Evolutionary conservation across 2,329 filamentous ascomycete genomes (phyloP).

Genomic region (Fusarium pseudocircinatum): DNA sequence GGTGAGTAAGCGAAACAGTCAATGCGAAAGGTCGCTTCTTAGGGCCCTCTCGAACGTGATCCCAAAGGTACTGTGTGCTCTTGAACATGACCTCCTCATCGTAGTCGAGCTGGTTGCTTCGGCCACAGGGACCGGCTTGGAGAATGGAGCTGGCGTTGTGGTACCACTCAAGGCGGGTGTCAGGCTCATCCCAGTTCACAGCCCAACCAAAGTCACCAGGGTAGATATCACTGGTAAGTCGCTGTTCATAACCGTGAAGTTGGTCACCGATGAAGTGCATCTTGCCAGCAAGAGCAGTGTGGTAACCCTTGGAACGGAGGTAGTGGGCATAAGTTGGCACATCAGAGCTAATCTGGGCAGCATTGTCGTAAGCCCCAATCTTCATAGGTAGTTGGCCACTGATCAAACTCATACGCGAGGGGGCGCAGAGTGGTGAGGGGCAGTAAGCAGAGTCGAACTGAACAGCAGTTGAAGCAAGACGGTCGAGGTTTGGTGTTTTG

Average conservation of each 20-base stretch:
- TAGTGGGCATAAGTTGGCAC: constrained; percentile 94
- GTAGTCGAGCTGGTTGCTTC: constrained; percentile 95
- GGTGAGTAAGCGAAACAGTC: constrained; percentile 93
- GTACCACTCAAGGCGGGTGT: constrained; percentile 89
- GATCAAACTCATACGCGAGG: constrained; percentile 94
- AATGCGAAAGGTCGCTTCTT: constrained; percentile 82
- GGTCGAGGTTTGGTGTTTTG: constrained; percentile 90
- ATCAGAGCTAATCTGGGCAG: constrained; percentile 82
- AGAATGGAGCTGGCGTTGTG: constrained; percentile 95
- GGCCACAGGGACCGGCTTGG: constrained; percentile 86
- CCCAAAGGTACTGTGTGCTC: constrained; percentile 88
- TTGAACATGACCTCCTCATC: constrained; percentile 97
- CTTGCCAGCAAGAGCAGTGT: constrained; percentile 91
- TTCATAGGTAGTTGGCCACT: constrained; percentile 90
- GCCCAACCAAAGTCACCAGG: constrained; percentile 94
- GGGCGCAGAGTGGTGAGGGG: constrained; percentile 90
- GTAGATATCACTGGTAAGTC: constrained; percentile 95
- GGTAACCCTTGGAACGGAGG: constrained; percentile 83
- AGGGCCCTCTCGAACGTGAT: constrained; percentile 84
- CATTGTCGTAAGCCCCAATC: constrained; percentile 93
- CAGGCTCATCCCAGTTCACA: constrained; percentile 94
- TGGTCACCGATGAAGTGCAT: constrained; percentile 98
- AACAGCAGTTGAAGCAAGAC: constrained; percentile 81
- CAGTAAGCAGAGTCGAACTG: constrained; percentile 96
- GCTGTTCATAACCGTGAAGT: constrained; percentile 91